These are phyloP conservation scores for Sequoiadendron giganteum DNA, from an alignment of 75 land plant species.

Conservation along the genomic window DNA sequence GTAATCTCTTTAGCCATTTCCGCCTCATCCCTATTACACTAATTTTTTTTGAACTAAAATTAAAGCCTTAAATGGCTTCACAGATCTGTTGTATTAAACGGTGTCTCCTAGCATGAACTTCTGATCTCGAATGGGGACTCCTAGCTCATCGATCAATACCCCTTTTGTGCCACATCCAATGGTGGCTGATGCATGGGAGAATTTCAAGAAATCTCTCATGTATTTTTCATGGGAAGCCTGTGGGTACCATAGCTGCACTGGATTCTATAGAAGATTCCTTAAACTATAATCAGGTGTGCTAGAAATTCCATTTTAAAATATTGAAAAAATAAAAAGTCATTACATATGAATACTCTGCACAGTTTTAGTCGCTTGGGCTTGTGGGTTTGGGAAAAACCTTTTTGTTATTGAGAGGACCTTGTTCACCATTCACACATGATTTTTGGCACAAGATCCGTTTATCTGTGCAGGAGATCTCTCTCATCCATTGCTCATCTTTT, in stretches of 20 bases:
- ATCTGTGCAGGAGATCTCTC: not conserved
- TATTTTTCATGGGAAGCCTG: conserved; percentile 43
- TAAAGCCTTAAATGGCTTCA: too few relatives aligned
- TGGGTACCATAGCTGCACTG: conserved; percentile 63
- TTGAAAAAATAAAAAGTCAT: too few relatives aligned
- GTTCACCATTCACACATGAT: not conserved
- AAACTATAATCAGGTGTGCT: too few relatives aligned
- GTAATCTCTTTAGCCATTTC: conserved; percentile 67
- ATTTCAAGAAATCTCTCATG: conserved; percentile 41
- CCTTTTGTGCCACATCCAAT: too few relatives aligned
- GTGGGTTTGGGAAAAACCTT: not conserved
- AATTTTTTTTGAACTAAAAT: too few relatives aligned
- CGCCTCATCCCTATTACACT: conserved; percentile 81
- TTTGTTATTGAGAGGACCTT: not conserved
- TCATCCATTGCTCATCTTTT: too few relatives aligned
- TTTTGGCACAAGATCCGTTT: not conserved
- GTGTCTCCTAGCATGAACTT: conserved; percentile 26
- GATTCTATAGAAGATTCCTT: conserved; percentile 49
- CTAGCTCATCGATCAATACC: conserved; percentile 39
- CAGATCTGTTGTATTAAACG: too few relatives aligned
- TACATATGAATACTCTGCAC: too few relatives aligned
- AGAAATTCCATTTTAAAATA: too few relatives aligned
- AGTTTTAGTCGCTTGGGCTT: too few relatives aligned
- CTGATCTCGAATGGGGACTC: conserved; percentile 55
- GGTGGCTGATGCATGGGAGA: conserved; percentile 66